Conservation (phyloP, 495 filamentous ascomycete genomes). For the Hypomontagnella monticulosa region DNA sequence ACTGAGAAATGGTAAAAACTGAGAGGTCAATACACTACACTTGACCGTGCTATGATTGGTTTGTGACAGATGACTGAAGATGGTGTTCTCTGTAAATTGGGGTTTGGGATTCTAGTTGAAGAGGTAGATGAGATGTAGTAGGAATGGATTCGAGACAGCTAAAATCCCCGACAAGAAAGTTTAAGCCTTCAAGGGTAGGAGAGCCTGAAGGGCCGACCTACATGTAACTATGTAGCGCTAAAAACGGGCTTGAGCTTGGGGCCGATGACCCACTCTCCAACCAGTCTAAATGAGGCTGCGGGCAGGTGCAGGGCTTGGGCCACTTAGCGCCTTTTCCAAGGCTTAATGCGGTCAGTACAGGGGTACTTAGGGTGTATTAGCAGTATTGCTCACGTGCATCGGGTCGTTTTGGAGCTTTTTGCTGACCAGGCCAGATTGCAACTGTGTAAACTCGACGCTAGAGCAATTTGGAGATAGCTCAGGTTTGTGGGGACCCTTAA, state of each 20-base stretch:
- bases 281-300: constrained; percentile 27
- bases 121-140: constrained; percentile 16
- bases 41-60: background rate
- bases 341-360: background rate
- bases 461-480: constrained; percentile 13
- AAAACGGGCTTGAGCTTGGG: constrained; percentile 21
- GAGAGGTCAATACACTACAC: constrained; percentile 10
- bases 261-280: constrained; percentile 22
- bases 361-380: background rate
- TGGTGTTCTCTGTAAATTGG: constrained; percentile 1
- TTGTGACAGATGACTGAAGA: constrained; percentile 2
- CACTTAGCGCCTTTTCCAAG: constrained; percentile 5
- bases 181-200: constrained; percentile 14
- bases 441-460: constrained; percentile 19
- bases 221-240: too few relatives aligned
- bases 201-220: constrained; percentile 16
- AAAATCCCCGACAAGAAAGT: constrained; percentile 25
- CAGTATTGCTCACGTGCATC: constrained; percentile 9
- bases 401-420: constrained; percentile 3
- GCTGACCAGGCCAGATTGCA: constrained; percentile 38
- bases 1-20: constrained; percentile 12
- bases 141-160: constrained; percentile 31
- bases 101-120: constrained; percentile 9
- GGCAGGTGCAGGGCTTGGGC: constrained; percentile 5
- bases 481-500: constrained; percentile 19